These are phyloP conservation scores for Lentinula sp. DNA, from an alignment of 768 basidiomycete species.

Conservation along the genomic window DNA sequence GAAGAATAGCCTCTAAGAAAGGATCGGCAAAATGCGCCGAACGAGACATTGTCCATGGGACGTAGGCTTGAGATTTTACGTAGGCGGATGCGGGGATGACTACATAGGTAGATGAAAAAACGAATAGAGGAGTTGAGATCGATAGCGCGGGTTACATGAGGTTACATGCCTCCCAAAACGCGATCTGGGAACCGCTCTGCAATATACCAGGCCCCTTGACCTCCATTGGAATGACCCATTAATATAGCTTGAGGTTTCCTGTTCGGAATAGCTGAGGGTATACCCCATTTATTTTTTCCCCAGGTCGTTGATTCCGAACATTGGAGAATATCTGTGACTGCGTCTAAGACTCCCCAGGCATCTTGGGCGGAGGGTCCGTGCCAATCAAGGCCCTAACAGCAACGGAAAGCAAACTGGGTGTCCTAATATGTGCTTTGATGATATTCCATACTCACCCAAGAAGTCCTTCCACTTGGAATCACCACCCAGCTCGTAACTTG, in stretches of 20 bases:
- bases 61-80: slow-evolving; percentile 83
- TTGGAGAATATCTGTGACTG: slow-evolving; percentile 43
- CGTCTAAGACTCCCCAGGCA: slow-evolving; percentile 57
- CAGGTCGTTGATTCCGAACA: slow-evolving; percentile 26
- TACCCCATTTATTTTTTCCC: neutral
- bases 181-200: slow-evolving; percentile 74
- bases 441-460: slow-evolving; percentile 51
- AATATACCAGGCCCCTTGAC: slow-evolving; percentile 83
- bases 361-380: slow-evolving; percentile 78
- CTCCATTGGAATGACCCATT: slow-evolving; percentile 92
- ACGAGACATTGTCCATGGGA: slow-evolving; percentile 64
- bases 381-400: slow-evolving; percentile 80
- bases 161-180: slow-evolving; percentile 48
- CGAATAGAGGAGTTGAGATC: neutral
- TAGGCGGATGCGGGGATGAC: slow-evolving; percentile 79
- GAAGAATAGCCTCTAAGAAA: slow-evolving; percentile 61
- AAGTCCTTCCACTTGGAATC: slow-evolving; percentile 75
- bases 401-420: neutral
- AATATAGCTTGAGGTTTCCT: slow-evolving; percentile 44
- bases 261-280: slow-evolving; percentile 12
- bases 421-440: neutral
- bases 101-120: slow-evolving; percentile 15
- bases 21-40: slow-evolving; percentile 80
- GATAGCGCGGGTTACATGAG: neutral
- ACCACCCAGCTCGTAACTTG: slow-evolving; percentile 68